Percentiles rank a stretch among this genome's conserved stretches.
phyloP scores from a whole-genome alignment of 2,329 filamentous ascomycete species.

The Fusarium sp. region DNA sequence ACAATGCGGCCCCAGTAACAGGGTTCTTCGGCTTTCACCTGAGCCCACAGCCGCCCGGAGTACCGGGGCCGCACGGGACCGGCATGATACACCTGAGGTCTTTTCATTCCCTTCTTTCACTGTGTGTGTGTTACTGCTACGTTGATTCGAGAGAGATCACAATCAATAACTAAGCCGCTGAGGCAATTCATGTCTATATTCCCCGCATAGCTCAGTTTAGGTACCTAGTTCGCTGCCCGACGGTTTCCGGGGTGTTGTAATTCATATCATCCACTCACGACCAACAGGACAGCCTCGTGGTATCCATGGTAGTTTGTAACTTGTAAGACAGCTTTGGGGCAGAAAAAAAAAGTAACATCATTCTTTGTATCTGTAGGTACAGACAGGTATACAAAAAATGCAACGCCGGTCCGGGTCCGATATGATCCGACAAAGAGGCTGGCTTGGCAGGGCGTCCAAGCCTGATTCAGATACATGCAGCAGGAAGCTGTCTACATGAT shows the following conservation, averaged over 20 bases:
- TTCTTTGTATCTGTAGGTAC: background rate
- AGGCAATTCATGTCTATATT: slow-evolving; percentile 4
- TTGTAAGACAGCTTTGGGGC: slow-evolving; percentile 4
- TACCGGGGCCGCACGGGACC: slow-evolving; percentile 31
- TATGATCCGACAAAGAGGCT: slow-evolving; percentile 39
- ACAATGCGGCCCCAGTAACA: slow-evolving; percentile 31
- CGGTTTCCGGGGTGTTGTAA: slow-evolving; percentile 21
- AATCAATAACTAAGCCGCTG: background rate
- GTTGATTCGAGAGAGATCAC: background rate
- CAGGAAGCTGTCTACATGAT: slow-evolving; percentile 22
- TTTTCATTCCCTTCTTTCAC: background rate
- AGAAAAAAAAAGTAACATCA: slow-evolving; percentile 5
- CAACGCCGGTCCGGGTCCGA: slow-evolving; percentile 42
- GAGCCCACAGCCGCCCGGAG: slow-evolving; percentile 41
- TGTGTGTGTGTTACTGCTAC: background rate
- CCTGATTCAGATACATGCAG: slow-evolving; percentile 17
- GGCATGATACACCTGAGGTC: slow-evolving; percentile 19
- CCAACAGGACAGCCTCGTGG: slow-evolving; percentile 47
- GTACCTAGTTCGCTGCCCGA: slow-evolving; percentile 12
- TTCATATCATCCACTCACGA: slow-evolving; percentile 44
- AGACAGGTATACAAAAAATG: background rate
- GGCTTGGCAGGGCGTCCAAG: slow-evolving; percentile 11
- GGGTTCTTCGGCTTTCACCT: slow-evolving; percentile 38
- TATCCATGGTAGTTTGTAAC: slow-evolving; percentile 12
- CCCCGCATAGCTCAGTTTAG: slow-evolving; percentile 32